These are phyloP conservation scores for Penicillium verhagenii DNA, from an alignment of 495 filamentous ascomycete species.

Conservation along the genomic window DNA sequence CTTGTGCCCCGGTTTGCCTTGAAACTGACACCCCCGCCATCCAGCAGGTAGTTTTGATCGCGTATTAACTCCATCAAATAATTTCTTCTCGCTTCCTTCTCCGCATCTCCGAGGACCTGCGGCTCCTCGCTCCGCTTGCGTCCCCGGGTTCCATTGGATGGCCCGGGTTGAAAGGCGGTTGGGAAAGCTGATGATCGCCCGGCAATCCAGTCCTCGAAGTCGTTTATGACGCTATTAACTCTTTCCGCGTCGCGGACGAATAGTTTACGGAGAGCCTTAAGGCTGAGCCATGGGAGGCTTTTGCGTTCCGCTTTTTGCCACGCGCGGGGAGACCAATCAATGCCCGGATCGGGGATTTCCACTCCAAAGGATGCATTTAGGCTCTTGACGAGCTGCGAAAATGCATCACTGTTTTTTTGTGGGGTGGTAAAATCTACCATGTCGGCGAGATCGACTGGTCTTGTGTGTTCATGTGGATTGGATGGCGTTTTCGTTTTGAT, in stretches of 20 bases:
- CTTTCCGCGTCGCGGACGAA: conserved; percentile 18
- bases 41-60: conserved; percentile 29
- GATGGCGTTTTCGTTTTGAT: no score
- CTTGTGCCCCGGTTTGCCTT: no score
- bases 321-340: conserved; percentile 16
- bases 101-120: background rate
- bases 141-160: background rate
- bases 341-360: conserved; percentile 21
- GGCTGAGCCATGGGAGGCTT: conserved; percentile 8
- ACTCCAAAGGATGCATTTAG: conserved; percentile 29
- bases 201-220: conserved; percentile 29
- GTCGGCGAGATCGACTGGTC: no score
- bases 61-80: conserved; percentile 29
- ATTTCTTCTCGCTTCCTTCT: conserved; percentile 19
- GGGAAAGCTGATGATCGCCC: background rate
- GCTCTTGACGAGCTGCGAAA: conserved; percentile 10
- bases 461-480: no score
- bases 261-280: conserved; percentile 14
- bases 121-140: conserved; percentile 3
- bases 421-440: conserved; percentile 10
- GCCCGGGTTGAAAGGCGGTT: background rate
- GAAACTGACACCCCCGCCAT: background rate
- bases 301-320: background rate
- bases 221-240: conserved; percentile 16
- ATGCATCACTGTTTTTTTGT: conserved; percentile 18